Conservation (phyloP, 2,329 filamentous ascomycete species). For the Ophiostoma himal-ulmi region DNA sequence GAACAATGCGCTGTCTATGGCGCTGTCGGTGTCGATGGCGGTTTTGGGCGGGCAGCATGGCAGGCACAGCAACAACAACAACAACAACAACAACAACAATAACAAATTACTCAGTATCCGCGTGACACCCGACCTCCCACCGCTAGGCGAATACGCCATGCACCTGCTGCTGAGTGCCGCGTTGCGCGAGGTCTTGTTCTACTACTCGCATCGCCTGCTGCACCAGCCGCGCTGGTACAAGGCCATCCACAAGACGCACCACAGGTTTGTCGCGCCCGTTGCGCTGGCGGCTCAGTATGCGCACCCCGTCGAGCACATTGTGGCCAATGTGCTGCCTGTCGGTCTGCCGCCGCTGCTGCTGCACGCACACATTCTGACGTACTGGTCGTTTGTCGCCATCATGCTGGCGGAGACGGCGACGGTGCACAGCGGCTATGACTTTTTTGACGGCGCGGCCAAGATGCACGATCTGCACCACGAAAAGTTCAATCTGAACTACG, state of each 20-base stretch:
- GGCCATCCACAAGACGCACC: conserved; percentile 51
- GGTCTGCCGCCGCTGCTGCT: conserved; percentile 31
- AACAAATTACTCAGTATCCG: background rate
- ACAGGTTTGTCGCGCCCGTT: conserved; percentile 51
- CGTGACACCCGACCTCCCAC: background rate
- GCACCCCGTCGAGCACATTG: conserved; percentile 50
- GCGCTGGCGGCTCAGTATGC: conserved; percentile 52
- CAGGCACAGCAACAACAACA: too few species aligned
- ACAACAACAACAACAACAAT: background rate
- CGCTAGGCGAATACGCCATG: background rate
- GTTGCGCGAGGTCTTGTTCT: conserved; percentile 48
- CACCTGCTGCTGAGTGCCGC: conserved; percentile 34
- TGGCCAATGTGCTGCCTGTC: conserved; percentile 30
- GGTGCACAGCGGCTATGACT: conserved; percentile 55
- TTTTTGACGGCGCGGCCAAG: conserved; percentile 42
- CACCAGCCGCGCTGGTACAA: conserved; percentile 46
- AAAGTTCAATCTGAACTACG: conserved; percentile 50
- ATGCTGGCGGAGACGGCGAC: conserved; percentile 47
- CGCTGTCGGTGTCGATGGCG: background rate
- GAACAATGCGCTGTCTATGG: background rate
- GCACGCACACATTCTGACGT: conserved; percentile 45
- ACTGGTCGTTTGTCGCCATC: conserved; percentile 45
- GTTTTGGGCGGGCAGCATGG: background rate
- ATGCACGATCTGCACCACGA: conserved; percentile 55
- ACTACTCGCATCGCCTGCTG: conserved; percentile 46